Conservation (phyloP, 2,329 filamentous ascomycete species). For the Mycosphaerella sp. region DNA sequence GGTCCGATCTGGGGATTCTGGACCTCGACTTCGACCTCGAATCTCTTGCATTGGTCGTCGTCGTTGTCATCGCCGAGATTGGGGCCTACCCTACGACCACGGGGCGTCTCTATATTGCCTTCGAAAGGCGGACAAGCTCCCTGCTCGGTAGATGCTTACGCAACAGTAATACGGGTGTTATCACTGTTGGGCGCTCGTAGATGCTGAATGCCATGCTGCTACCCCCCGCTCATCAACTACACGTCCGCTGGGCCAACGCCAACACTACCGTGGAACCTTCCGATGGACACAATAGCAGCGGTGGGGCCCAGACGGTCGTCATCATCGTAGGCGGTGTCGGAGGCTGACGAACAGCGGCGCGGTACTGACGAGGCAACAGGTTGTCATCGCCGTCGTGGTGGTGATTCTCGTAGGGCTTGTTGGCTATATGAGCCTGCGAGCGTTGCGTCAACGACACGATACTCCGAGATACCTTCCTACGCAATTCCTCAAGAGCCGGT, state of each 20-base stretch:
- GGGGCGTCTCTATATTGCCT: background rate
- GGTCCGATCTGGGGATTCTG: slow-evolving; percentile 5
- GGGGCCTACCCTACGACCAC: background rate
- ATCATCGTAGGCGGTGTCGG: slow-evolving; percentile 9
- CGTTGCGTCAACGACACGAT: slow-evolving; percentile 20
- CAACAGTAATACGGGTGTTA: slow-evolving; percentile 6
- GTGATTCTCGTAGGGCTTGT: slow-evolving; percentile 11
- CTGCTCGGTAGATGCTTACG: slow-evolving; percentile 9
- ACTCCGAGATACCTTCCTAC: slow-evolving; percentile 31
- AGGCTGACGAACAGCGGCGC: background rate
- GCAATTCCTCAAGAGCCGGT: slow-evolving; percentile 32
- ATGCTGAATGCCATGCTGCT: slow-evolving; percentile 22
- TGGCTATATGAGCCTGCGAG: slow-evolving; percentile 14
- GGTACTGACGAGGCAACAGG: slow-evolving; percentile 9
- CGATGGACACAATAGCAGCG: slow-evolving; percentile 2
- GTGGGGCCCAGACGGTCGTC: slow-evolving; percentile 9
- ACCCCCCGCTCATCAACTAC: slow-evolving; percentile 7
- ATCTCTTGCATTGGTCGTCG: slow-evolving; percentile 5
- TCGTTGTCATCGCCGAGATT: background rate
- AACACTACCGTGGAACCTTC: background rate
- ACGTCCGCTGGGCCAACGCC: slow-evolving; percentile 4
- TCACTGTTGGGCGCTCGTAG: slow-evolving; percentile 7
- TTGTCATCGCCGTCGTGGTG: slow-evolving; percentile 16
- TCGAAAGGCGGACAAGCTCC: background rate
- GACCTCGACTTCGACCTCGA: background rate